These are phyloP conservation scores for Bondarzewia mesenterica DNA, from an alignment of 1,284 basidiomycete genomes.

Conservation along the genomic window DNA sequence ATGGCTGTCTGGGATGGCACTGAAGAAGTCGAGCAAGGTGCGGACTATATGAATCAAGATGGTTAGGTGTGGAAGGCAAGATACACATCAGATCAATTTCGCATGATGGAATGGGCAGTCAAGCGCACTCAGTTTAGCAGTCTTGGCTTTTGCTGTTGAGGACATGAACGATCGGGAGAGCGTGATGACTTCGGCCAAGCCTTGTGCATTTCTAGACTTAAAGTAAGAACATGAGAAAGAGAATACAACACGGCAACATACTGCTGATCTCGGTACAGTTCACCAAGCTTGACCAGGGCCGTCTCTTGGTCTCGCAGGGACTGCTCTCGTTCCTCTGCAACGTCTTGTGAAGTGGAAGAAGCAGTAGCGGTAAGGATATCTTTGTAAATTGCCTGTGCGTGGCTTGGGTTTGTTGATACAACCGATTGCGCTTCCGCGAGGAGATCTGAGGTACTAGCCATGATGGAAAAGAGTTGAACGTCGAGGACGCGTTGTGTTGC, in stretches of 20 bases:
- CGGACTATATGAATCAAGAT: conserved; percentile 66
- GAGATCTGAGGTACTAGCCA: conserved; percentile 35
- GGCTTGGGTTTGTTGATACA: conserved; percentile 33
- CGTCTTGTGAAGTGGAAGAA: conserved; percentile 20
- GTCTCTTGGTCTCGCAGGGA: conserved; percentile 75
- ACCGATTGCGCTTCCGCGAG: conserved; percentile 43
- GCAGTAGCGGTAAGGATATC: conserved; percentile 37
- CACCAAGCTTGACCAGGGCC: conserved; percentile 82
- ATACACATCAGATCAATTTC: no score
- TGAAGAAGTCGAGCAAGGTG: conserved; percentile 88
- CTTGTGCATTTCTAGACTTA: conserved; percentile 78
- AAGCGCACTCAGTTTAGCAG: conserved; percentile 85
- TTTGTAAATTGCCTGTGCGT: conserved; percentile 64
- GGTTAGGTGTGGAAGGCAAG: no score
- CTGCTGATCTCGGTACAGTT: conserved; percentile 84
- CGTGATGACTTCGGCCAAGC: conserved; percentile 82
- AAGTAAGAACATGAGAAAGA: background rate
- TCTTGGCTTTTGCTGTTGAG: conserved; percentile 95
- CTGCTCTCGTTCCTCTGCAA: conserved; percentile 36
- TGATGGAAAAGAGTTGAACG: conserved; percentile 10
- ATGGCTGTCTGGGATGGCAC: conserved; percentile 66
- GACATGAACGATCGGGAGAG: conserved; percentile 89
- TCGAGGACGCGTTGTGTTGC: background rate
- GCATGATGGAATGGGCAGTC: background rate
- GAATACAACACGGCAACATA: conserved; percentile 28